Conservation (phyloP, 2,329 filamentous ascomycete species). For the Pochonia chlamydosporia region DNA sequence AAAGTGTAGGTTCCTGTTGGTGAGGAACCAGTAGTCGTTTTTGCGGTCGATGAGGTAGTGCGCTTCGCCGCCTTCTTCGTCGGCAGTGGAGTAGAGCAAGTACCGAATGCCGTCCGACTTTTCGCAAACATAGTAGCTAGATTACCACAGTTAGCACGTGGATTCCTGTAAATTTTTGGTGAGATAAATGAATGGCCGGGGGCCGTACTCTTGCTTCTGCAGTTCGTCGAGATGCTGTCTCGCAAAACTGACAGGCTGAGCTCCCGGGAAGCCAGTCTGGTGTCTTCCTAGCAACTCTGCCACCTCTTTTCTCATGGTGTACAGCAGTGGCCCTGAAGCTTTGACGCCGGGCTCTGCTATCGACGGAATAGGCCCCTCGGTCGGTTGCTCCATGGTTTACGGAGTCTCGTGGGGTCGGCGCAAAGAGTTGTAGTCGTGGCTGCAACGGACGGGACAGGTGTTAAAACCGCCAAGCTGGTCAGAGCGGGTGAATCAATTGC, state of each 20-base stretch:
- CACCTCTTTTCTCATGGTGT: constrained; percentile 64
- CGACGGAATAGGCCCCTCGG: constrained; percentile 35
- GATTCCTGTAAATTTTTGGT: too few species aligned
- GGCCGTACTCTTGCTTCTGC: constrained; percentile 62
- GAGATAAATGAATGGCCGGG: neutral
- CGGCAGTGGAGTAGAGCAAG: constrained; percentile 79
- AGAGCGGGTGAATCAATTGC: neutral
- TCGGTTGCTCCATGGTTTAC: constrained; percentile 21
- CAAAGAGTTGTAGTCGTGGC: neutral
- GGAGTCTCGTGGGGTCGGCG: neutral
- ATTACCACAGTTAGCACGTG: constrained; percentile 9
- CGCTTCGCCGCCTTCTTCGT: constrained; percentile 56
- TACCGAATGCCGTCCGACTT: constrained; percentile 97
- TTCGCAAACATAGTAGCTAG: constrained; percentile 90
- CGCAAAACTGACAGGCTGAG: constrained; percentile 91
- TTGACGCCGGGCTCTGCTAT: constrained; percentile 61
- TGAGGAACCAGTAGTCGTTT: constrained; percentile 92
- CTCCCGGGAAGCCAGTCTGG: constrained; percentile 71
- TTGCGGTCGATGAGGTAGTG: constrained; percentile 96
- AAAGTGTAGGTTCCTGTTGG: constrained; percentile 67
- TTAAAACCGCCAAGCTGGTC: neutral
- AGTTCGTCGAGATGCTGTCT: constrained; percentile 78
- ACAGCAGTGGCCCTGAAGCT: constrained; percentile 54
- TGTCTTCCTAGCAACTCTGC: constrained; percentile 67
- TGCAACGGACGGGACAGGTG: neutral